Evolutionary conservation across 345 rosid genomes (phyloP).

Genomic region (Salix udensis): DNA sequence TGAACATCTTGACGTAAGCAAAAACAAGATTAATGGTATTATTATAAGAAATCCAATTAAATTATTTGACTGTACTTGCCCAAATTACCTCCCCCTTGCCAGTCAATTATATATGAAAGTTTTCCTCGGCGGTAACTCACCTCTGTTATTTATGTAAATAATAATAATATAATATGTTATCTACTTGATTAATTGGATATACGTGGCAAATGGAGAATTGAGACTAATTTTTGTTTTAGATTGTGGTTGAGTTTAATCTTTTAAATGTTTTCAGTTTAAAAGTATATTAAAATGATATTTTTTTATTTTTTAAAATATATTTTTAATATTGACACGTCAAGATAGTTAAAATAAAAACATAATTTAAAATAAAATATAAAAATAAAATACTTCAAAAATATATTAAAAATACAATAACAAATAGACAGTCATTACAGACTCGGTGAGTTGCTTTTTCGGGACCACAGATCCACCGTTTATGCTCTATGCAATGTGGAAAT

Average conservation of each 20-base stretch:
- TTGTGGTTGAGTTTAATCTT: no score
- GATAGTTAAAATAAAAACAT: no score
- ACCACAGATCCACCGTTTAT: not conserved
- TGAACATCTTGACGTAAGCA: not conserved
- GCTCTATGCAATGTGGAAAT: not conserved
- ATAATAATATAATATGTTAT: not conserved
- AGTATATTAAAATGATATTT: no score
- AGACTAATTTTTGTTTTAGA: no score
- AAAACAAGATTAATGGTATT: not conserved
- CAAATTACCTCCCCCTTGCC: not conserved
- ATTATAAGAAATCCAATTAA: not conserved
- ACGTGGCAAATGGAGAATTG: not conserved
- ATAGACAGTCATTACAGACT: no score
- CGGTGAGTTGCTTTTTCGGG: not conserved
- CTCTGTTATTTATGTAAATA: not conserved
- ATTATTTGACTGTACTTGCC: not conserved
- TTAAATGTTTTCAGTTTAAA: no score
- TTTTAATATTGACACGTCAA: no score
- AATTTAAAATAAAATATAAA: no score
- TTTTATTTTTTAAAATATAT: no score
- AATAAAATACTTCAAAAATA: no score
- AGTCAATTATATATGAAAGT: no score
- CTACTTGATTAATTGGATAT: not conserved
- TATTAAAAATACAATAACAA: no score
- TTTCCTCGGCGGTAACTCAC: not conserved